phyloP scores from a whole-genome alignment of 2,329 filamentous ascomycete species.

The Colletotrichum somersetense region DNA sequence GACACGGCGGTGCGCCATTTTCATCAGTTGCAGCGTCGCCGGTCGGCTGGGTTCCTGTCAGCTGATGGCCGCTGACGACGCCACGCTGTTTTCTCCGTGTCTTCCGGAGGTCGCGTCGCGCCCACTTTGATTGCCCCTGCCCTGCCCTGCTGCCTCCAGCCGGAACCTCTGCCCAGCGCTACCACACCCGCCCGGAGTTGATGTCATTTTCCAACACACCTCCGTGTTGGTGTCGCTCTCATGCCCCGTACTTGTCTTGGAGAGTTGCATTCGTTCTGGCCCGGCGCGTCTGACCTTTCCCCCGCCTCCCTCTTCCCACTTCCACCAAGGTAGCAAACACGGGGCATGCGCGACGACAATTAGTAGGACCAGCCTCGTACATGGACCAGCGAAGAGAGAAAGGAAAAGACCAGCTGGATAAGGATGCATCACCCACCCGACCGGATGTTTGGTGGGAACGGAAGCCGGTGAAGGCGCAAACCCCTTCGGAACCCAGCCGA shows the following conservation, averaged over 20 bases:
- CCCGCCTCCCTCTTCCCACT: background rate
- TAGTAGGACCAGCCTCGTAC: background rate
- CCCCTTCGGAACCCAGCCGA: slow-evolving; percentile 30
- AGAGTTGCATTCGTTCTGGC: slow-evolving; percentile 7
- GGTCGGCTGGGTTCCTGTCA: slow-evolving; percentile 3
- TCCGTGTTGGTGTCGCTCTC: slow-evolving; percentile 35
- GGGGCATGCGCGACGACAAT: slow-evolving; percentile 10
- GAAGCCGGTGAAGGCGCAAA: slow-evolving; percentile 15
- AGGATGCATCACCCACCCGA: slow-evolving; percentile 6
- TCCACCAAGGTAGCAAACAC: slow-evolving; percentile 16
- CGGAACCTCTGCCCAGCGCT: slow-evolving; percentile 33
- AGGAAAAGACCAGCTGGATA: background rate
- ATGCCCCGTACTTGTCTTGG: slow-evolving; percentile 34
- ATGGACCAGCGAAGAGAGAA: background rate
- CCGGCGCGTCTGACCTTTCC: slow-evolving; percentile 9
- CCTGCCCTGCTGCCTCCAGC: slow-evolving; percentile 6
- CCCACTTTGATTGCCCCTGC: slow-evolving; percentile 35
- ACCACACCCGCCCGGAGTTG: slow-evolving; percentile 37
- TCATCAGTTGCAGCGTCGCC: background rate
- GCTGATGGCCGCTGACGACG: slow-evolving; percentile 37
- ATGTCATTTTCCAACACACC: slow-evolving; percentile 40
- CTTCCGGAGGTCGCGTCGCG: slow-evolving; percentile 22
- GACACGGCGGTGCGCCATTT: slow-evolving; percentile 34
- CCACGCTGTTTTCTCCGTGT: slow-evolving; percentile 34
- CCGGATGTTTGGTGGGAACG: slow-evolving; percentile 9